These are phyloP conservation scores for Zhuliangozyma blackwelliae DNA, from an alignment of 1,139 yeast genomes.

Conservation along the genomic window DNA sequence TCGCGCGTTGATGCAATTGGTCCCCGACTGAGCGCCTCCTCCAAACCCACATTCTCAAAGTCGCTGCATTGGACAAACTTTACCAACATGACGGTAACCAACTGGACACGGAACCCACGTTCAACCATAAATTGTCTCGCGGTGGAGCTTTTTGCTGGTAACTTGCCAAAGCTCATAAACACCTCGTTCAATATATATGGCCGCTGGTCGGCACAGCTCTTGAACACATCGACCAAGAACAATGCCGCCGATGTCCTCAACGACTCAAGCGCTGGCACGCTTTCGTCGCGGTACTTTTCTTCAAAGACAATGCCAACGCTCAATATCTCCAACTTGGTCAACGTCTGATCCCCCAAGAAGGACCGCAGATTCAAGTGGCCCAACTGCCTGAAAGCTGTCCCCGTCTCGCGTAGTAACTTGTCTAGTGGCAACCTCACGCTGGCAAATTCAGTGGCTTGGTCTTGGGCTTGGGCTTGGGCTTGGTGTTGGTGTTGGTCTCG, in stretches of 20 bases:
- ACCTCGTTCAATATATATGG: constrained; percentile 58
- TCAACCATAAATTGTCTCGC: constrained; percentile 41
- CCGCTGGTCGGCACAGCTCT: constrained; percentile 46
- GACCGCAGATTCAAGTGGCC: constrained; percentile 2
- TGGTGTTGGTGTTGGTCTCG: too few relatives aligned
- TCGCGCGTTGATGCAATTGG: constrained; percentile 4
- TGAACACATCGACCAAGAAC: constrained; percentile 31
- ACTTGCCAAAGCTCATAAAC: constrained; percentile 44
- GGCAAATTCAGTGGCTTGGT: too few relatives aligned
- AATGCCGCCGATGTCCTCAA: constrained; percentile 6
- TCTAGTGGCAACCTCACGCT: too few relatives aligned
- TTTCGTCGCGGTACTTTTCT: constrained; percentile 4
- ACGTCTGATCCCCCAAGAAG: constrained; percentile 6
- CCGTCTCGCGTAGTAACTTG: constrained; percentile 4
- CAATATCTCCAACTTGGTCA: constrained; percentile 8
- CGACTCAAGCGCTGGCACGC: constrained; percentile 3
- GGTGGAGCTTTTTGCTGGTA: constrained; percentile 39
- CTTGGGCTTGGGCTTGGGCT: too few relatives aligned
- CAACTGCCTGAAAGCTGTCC: constrained; percentile 6
- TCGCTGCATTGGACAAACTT: constrained; percentile 41
- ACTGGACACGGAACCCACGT: constrained; percentile 46
- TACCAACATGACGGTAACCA: constrained; percentile 42
- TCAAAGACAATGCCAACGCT: constrained; percentile 7
- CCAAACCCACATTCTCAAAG: neutral
- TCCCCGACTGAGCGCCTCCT: constrained; percentile 6